Percentiles rank a stretch among this genome's conserved stretches.
phyloP scores from a whole-genome alignment of 305 asterid species.

The Andrographis paniculata region DNA sequence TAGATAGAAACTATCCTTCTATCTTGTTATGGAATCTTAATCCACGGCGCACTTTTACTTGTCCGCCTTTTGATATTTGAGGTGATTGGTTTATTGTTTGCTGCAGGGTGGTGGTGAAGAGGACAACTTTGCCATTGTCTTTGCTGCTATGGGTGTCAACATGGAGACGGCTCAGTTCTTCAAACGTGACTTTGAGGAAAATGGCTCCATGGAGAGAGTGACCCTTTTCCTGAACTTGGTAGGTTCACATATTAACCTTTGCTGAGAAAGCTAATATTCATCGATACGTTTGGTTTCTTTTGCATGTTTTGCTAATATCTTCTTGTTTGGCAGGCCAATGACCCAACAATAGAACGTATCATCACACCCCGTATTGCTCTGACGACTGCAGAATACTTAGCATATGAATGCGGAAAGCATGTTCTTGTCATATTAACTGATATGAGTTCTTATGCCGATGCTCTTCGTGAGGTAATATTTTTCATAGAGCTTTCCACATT shows the following conservation, averaged over 20 bases:
- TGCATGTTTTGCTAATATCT: constrained; percentile 15
- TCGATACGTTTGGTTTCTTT: not conserved
- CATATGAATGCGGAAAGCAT: constrained; percentile 96
- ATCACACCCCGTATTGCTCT: constrained; percentile 97
- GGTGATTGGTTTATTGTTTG: constrained; percentile 16
- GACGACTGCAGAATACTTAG: constrained; percentile 92
- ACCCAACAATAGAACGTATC: constrained; percentile 93
- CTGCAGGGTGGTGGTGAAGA: constrained; percentile 66
- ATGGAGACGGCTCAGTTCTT: constrained; percentile 99
- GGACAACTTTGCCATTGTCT: constrained; percentile 96
- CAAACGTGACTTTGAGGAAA: constrained; percentile 97
- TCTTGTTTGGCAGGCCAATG: constrained; percentile 71
- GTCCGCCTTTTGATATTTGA: constrained; percentile 6
- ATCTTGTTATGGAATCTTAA: constrained; percentile 1
- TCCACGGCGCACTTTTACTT: constrained; percentile 8
- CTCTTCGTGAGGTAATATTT: constrained; percentile 95
- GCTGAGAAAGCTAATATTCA: not conserved
- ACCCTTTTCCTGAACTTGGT: constrained; percentile 93
- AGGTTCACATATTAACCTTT: constrained; percentile 16
- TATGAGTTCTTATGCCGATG: constrained; percentile 99
- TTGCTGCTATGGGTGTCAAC: constrained; percentile 99
- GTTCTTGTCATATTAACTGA: constrained; percentile 98
- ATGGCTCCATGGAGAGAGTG: constrained; percentile 98
- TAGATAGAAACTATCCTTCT: constrained; percentile 5
- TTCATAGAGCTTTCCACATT: constrained; percentile 2